phyloP scores from a whole-genome alignment of 2,329 filamentous ascomycete species.

The Eurotiales sp. region DNA sequence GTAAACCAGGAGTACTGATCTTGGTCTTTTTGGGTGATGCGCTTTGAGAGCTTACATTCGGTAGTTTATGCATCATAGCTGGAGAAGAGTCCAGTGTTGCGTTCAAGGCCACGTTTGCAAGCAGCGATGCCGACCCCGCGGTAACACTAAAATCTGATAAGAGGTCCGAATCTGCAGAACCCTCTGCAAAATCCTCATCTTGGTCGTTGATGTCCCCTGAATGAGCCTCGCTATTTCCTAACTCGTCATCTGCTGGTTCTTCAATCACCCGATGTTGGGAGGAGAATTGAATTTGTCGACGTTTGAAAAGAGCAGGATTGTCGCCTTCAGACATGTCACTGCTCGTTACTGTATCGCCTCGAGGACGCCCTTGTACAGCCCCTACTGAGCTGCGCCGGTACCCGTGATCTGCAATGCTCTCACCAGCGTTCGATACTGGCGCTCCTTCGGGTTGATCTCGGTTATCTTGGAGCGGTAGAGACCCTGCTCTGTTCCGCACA shows the following conservation, averaged over 20 bases:
- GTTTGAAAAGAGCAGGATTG: constrained; percentile 50
- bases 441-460: constrained; percentile 47
- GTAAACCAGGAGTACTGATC: constrained; percentile 47
- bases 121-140: constrained; percentile 54
- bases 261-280: constrained; percentile 34
- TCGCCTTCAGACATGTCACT: constrained; percentile 66
- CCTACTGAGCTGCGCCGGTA: constrained; percentile 55
- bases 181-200: constrained; percentile 47
- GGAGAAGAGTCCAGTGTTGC: constrained; percentile 50
- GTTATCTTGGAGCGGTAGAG: constrained; percentile 69
- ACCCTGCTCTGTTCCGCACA: constrained; percentile 76
- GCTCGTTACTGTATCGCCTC: constrained; percentile 62
- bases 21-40: constrained; percentile 52
- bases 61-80: constrained; percentile 40
- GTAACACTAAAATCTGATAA: constrained; percentile 55
- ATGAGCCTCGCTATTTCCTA: constrained; percentile 24
- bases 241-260: constrained; percentile 21
- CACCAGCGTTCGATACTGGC: constrained; percentile 54
- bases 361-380: constrained; percentile 52
- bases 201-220: constrained; percentile 34
- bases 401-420: constrained; percentile 43
- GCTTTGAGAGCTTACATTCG: constrained; percentile 28
- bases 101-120: constrained; percentile 48
- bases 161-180: constrained; percentile 46
- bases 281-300: constrained; percentile 50